Base-by-base conservation (phyloP, 1,284 basidiomycete species). In the Ganoderma boninense region DNA sequence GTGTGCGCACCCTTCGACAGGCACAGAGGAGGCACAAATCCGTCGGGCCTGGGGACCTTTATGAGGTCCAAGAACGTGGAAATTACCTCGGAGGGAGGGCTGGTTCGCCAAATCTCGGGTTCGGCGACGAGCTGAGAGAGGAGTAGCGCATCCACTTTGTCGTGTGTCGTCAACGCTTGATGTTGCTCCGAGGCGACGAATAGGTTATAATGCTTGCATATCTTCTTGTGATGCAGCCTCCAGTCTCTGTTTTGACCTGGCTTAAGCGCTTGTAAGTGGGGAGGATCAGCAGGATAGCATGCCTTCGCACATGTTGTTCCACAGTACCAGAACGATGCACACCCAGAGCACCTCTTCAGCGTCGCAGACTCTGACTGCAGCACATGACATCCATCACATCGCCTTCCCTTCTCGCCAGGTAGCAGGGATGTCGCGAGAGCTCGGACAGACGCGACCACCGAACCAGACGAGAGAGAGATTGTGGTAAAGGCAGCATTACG, bases 301-400 rank as follows among this genome's bases (percentile, higher is more conserved):
- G 11, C 70, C 16, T 46, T 74, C 87, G 80, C 80, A 93, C 92
- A 94, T 78, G 83, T 76, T 38, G 80, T 74, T 72, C 86, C 85
- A 76, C 92, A 94, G 75, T 94, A 94, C 86, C 88, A 93, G 77
- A 91, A 93, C 0, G 86, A 85, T 20, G 84, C 87, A 73, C 92
- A 93, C 16, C 89, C 88, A 2, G 87, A 84, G 74, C 92, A 93
- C 76, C 84, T 86, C 43, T 71, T 76, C 18, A 83, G 75, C 66
- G 79, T 84, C 52, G 87, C 77, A 18, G 52, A 69, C 18, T 72
- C 75, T 1, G 64, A 71, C 38, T 75, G 75, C 14, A 69, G 46
- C 8, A 78, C 77, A 73, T 89, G 85, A 75, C 92, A 94, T 44
- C 81, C 77, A 77, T 94, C 92, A 73, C 92, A 94, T 70, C 92